Conservation (phyloP, 495 filamentous ascomycete species). For the Aspergillus sclerotiicarbonarius region DNA sequence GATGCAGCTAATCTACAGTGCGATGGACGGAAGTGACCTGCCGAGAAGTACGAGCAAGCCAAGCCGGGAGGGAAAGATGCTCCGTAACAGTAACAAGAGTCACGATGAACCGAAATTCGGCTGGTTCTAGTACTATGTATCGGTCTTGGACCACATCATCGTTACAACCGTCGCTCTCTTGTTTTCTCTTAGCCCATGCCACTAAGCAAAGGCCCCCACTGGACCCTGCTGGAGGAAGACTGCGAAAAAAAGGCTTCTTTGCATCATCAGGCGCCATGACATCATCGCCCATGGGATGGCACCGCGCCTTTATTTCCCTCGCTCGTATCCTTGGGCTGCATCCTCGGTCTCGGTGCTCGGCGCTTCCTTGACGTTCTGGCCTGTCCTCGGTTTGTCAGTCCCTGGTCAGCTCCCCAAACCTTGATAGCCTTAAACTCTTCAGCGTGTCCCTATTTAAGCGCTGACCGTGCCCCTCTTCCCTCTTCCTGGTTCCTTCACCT, state of each 20-base stretch:
- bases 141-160: conserved; percentile 7
- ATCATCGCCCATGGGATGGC: background rate
- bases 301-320: too few relatives aligned
- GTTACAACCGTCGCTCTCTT: background rate
- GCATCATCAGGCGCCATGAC: background rate
- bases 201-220: too few relatives aligned
- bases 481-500: conserved; percentile 40
- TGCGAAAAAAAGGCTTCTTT: background rate
- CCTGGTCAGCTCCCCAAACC: background rate
- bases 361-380: background rate
- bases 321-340: too few relatives aligned
- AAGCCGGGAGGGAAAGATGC: background rate
- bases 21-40: too few relatives aligned
- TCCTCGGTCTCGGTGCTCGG: background rate
- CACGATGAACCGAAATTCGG: background rate
- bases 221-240: background rate
- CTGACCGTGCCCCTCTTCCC: conserved; percentile 1
- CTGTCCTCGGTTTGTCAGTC: background rate
- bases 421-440: background rate
- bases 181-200: background rate
- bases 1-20: too few relatives aligned
- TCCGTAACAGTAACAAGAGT: background rate
- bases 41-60: background rate
- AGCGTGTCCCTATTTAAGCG: background rate
- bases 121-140: background rate